These are phyloP conservation scores for Gilbertella persicaria DNA, from an alignment of 371 early-diverging fungal species.

Conservation along the genomic window DNA sequence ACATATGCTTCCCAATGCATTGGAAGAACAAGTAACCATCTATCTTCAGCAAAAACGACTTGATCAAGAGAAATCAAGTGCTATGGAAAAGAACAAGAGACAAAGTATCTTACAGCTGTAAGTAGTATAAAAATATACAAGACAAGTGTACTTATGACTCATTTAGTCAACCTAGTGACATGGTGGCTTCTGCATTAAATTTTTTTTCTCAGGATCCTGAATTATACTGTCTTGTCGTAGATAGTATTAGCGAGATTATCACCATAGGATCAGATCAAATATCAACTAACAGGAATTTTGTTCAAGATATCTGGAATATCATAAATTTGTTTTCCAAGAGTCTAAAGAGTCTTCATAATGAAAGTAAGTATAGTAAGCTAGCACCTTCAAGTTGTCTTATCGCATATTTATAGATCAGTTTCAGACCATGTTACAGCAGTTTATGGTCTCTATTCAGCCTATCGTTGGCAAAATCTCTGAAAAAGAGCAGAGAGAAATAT, in stretches of 20 bases:
- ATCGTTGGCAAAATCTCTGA: conserved; percentile 55
- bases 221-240: conserved; percentile 43
- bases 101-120: conserved; percentile 45
- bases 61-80: conserved; percentile 55
- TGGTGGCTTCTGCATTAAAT: conserved; percentile 36
- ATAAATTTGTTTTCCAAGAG: conserved; percentile 38
- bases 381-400: no score
- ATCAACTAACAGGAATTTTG: conserved; percentile 26
- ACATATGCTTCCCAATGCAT: conserved; percentile 35
- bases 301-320: conserved; percentile 44
- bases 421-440: conserved; percentile 33
- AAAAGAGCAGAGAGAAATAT: conserved; percentile 6
- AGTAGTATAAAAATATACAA: conserved; percentile 7
- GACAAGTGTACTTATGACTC: not conserved
- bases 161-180: conserved; percentile 41
- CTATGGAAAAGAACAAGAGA: conserved; percentile 37
- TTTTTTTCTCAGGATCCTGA: conserved; percentile 38
- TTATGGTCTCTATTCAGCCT: conserved; percentile 49
- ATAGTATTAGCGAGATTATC: conserved; percentile 38
- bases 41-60: conserved; percentile 52
- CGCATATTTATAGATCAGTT: conserved; percentile 31
- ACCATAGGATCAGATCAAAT: conserved; percentile 28
- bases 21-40: conserved; percentile 40
- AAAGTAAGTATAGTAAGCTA: conserved; percentile 22
- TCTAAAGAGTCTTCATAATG: conserved; percentile 24